Base-by-base conservation (phyloP, 768 basidiomycete species). In the Trametes punicea region DNA sequence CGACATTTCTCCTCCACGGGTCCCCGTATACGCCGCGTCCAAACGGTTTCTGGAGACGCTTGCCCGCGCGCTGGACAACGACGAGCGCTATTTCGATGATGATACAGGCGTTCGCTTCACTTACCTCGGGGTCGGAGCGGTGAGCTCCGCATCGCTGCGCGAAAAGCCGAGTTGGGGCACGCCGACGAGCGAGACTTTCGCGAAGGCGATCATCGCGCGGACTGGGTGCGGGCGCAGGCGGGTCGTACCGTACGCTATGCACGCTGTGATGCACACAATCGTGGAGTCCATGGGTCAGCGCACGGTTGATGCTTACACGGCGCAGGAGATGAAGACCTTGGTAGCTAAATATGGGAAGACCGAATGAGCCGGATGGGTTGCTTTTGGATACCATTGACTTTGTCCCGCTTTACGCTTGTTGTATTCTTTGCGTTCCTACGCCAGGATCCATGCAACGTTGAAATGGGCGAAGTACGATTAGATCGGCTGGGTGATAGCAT, bases 21-120 rank as follows among this genome's bases (percentile, higher is more conserved):
- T 69, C 23, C 33, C 57, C 5, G 48, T 65, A 25, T 66, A 66
- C 61, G 55, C 60, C 23, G 59, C 65, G 20, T 59, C 65, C 2
- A 67, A 69, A 49, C 56, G 64, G 8, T 69, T 66, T 60, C 56
- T 69, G 31, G 18, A 54, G 26, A 59, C 51, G 45, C 60, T 66
- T 51, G 48, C 57, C 39, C 61, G 54, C 44, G 57, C 52, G 6
- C 53, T 69, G 20, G 59, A 54, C 49, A 55, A 55, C 27, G 68
- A 69, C 62, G 68, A 69, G 50, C 64, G 34, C 6, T 63, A 51
- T 45, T 57, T 57, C 56, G 56, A 45, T 25, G 13, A 34, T 13
- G 45, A 60, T 2, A 51, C 65, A 2, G 65, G 65, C 38, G 60
- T 69, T 27, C 51, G 56, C 21, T 66, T 59, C 49, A 48, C 62